Percentiles rank a stretch among this genome's conserved stretches.
Conservation (phyloP, 225 moss, liverwort and hornwort species). For the Marchantia paleacea region DNA sequence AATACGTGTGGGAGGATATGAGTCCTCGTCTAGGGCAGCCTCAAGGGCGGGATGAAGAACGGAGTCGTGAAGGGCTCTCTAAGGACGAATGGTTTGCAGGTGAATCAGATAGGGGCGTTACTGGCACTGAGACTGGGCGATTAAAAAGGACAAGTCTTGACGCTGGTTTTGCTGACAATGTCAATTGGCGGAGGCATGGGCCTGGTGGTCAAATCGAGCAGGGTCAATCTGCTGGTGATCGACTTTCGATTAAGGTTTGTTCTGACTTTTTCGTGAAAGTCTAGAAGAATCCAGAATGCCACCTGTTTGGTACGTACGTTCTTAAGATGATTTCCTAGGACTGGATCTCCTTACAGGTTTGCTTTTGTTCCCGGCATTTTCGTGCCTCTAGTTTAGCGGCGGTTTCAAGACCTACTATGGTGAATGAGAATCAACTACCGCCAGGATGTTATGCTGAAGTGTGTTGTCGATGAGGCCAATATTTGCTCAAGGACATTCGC, state of each 20-base stretch:
- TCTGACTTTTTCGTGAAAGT: not conserved
- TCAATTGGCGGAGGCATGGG: slow-evolving; percentile 58
- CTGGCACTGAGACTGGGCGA: slow-evolving; percentile 37
- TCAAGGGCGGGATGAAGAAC: slow-evolving; percentile 40
- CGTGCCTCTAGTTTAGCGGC: too few relatives aligned
- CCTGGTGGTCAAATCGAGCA: slow-evolving; percentile 49
- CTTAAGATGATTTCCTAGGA: too few relatives aligned
- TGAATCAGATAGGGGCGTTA: slow-evolving; percentile 47
- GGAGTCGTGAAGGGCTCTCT: slow-evolving; percentile 36
- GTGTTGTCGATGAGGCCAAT: too few relatives aligned
- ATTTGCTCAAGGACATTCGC: too few relatives aligned
- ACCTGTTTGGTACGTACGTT: too few relatives aligned
- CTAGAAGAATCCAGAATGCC: too few relatives aligned
- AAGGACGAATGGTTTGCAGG: slow-evolving; percentile 56
- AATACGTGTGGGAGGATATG: slow-evolving; percentile 93
- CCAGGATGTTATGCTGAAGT: too few relatives aligned
- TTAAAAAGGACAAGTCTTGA: slow-evolving; percentile 52
- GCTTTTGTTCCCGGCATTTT: too few relatives aligned
- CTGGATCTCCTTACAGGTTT: too few relatives aligned
- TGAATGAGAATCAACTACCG: too few relatives aligned
- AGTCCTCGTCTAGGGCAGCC: slow-evolving; percentile 56
- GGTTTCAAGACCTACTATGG: too few relatives aligned
- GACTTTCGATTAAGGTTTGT: slow-evolving; percentile 53
- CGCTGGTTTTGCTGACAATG: slow-evolving; percentile 55
- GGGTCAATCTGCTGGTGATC: slow-evolving; percentile 46